Evolutionary conservation across 768 basidiomycete species (phyloP), one percentile per base, ranked within the genome.

Genomic region (Podaxis sp.): DNA sequence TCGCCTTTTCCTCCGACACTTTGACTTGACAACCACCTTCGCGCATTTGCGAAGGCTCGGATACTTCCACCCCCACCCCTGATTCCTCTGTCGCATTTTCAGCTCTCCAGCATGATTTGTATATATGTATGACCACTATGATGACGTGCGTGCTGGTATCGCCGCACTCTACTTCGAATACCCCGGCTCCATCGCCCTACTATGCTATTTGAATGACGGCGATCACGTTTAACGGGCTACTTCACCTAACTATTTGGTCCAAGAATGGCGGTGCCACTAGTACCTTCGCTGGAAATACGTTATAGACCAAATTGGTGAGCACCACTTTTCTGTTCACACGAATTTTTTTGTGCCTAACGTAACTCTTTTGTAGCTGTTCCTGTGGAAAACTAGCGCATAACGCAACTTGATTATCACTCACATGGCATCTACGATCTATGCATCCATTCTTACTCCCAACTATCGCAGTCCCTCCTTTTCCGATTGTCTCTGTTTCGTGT

Each of bases 121-220:
- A 58, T 29, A 58, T 58, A 58, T 58, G 57, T 58, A 58, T 50
- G 46, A 29, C 57, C 37, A 50, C 36, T 33, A 19, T 57, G 47
- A 24, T 47, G 19, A 6, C 33, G 36, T 55, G 36, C 33, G 22
- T 37, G 29, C 57, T 19, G 33, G 33, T 38, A 49, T 49, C 57
- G 36, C 57, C 47, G 57, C 57, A 58, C 43, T 50, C 46, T 55
- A 40, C 38, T 37, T 25, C 22, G 38, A 37, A 55, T 40, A 55
- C 38, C 54, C 29, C 38, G 37, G 54, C 54, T 37, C 54, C 25
- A 50, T 24, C 12, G 25, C 49, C 49, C 49, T 19, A 19, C 25
- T 50, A 24, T 15, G 49, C 25, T 27, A 27, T 12, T 50, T 13
- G 12, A 27, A 50, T 27, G 11, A 13, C 49, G 13, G 22, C 22